Conservation (phyloP, 805 yeast species). For the Tanozyma kutaoensis region DNA sequence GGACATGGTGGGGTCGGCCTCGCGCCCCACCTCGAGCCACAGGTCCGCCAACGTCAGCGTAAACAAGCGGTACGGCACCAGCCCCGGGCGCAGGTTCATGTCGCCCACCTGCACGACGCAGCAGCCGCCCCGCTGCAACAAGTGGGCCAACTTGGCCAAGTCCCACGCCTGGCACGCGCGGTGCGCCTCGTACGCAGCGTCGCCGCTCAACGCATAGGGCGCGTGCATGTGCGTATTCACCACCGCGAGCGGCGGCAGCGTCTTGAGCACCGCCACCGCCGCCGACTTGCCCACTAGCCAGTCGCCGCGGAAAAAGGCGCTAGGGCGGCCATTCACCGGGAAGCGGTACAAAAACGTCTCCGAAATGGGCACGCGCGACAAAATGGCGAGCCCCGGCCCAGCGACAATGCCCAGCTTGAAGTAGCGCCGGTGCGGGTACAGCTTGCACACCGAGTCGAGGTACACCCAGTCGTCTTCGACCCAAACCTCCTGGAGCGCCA, state of each 20-base stretch:
- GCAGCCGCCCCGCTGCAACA: slow-evolving; percentile 61
- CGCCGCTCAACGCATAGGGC: slow-evolving; percentile 70
- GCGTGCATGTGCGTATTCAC: slow-evolving; percentile 96
- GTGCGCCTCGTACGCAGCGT: slow-evolving; percentile 82
- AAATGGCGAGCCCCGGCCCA: slow-evolving; percentile 85
- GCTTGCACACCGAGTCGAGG: slow-evolving; percentile 31
- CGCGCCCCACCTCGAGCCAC: slow-evolving; percentile 41
- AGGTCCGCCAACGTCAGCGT: slow-evolving; percentile 61
- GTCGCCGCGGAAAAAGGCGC: slow-evolving; percentile 90
- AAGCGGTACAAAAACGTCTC: slow-evolving; percentile 70
- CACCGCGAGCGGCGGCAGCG: slow-evolving; percentile 61
- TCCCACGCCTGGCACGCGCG: slow-evolving; percentile 97
- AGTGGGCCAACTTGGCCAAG: slow-evolving; percentile 50
- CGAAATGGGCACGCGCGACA: slow-evolving; percentile 75
- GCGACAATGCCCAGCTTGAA: slow-evolving; percentile 77
- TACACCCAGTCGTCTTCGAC: slow-evolving; percentile 70
- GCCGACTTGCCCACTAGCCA: slow-evolving; percentile 94
- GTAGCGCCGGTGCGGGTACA: slow-evolving; percentile 52
- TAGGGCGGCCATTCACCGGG: slow-evolving; percentile 88
- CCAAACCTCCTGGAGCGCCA: slow-evolving; percentile 96
- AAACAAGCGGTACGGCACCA: slow-evolving; percentile 66
- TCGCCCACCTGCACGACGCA: slow-evolving; percentile 89
- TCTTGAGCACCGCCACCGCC: slow-evolving; percentile 49
- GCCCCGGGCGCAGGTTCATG: slow-evolving; percentile 78
- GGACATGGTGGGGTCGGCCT: slow-evolving; percentile 13